Conservation (phyloP, 2,329 filamentous ascomycete genomes). For the Trichoderma atroviride region DNA sequence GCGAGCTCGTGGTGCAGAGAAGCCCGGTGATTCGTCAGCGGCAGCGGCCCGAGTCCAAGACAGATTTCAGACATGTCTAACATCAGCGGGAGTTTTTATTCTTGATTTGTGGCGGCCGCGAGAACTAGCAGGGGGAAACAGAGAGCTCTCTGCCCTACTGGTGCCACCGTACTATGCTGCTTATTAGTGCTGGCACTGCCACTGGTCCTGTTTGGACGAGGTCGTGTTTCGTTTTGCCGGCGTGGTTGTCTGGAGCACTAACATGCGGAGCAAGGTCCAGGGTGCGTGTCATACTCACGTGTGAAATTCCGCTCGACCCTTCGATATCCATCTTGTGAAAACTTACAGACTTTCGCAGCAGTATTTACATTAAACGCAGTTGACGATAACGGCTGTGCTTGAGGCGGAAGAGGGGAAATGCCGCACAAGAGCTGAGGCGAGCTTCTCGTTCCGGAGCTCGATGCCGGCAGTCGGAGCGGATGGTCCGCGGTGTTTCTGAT, state of each 20-base stretch:
- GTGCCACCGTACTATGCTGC: neutral
- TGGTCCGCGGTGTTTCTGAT: neutral
- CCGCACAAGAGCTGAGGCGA: conserved; percentile 3
- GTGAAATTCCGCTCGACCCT: neutral
- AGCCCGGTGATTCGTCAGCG: conserved; percentile 16
- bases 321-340: neutral
- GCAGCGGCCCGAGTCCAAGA: conserved; percentile 4
- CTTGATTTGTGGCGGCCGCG: neutral
- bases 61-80: conserved; percentile 12
- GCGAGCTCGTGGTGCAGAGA: conserved; percentile 11
- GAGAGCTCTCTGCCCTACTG: neutral
- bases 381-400: neutral
- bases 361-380: neutral
- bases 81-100: conserved; percentile 12
- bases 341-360: neutral
- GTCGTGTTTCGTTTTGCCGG: neutral
- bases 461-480: conserved; percentile 15
- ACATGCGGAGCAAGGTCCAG: neutral
- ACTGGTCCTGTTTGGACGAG: neutral
- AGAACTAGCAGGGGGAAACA: neutral
- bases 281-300: neutral
- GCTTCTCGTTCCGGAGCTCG: neutral
- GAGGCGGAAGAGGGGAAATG: neutral
- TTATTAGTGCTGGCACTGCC: neutral
- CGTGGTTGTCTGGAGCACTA: neutral